Evolutionary conservation across 345 rosid species (phyloP).

Genomic region (Theobroma cacao): DNA sequence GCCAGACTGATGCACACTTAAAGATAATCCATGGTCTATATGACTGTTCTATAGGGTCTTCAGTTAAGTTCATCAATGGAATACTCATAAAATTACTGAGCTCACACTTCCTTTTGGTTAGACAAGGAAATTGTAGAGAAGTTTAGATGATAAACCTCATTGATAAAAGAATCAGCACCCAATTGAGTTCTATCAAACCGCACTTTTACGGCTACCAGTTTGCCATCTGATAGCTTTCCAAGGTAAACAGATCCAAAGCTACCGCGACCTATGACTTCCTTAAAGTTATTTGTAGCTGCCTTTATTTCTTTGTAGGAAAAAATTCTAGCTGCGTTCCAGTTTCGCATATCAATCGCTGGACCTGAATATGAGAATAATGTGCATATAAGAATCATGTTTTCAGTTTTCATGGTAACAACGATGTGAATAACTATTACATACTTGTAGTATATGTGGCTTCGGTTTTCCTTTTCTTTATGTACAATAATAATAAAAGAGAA

Average conservation of each 20-base stretch:
- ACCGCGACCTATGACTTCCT: slow-evolving; percentile 81
- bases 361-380: slow-evolving; percentile 29
- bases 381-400: slow-evolving; percentile 11
- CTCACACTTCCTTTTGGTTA: neutral
- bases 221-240: slow-evolving; percentile 80
- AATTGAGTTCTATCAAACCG: slow-evolving; percentile 79
- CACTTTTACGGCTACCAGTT: slow-evolving; percentile 83
- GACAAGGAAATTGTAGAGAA: neutral
- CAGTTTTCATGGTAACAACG: neutral
- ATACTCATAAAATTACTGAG: neutral
- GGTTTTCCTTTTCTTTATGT: slow-evolving; percentile 39
- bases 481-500: slow-evolving; percentile 34
- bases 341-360: slow-evolving; percentile 55
- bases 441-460: slow-evolving; percentile 42
- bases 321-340: slow-evolving; percentile 79
- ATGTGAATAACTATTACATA: slow-evolving; percentile 31
- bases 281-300: slow-evolving; percentile 71
- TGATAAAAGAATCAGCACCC: slow-evolving; percentile 90
- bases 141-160: slow-evolving; percentile 54
- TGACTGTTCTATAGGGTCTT: neutral
- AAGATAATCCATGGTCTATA: neutral
- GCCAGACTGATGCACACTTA: neutral
- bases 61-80: neutral
- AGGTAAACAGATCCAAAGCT: slow-evolving; percentile 88
- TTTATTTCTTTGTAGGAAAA: slow-evolving; percentile 86